These are phyloP conservation scores for Lactarius quietus DNA, from an alignment of 768 basidiomycete species.

Conservation along the genomic window DNA sequence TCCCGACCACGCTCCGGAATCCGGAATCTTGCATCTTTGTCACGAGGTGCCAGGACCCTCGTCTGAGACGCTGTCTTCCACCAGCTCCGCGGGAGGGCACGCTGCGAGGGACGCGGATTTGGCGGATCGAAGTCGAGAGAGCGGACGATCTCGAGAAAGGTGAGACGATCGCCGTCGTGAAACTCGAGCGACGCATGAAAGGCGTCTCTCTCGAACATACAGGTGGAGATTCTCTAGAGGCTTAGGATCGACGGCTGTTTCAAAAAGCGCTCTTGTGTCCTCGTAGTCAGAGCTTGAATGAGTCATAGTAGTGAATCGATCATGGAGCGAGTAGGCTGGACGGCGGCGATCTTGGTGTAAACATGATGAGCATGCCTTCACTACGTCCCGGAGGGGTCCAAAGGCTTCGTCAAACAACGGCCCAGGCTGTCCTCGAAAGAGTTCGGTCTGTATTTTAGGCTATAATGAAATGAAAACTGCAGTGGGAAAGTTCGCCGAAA, in stretches of 20 bases:
- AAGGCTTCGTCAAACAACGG: background rate
- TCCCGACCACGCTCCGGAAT: no score
- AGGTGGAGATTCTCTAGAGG: background rate
- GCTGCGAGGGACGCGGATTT: constrained; percentile 3
- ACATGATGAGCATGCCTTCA: no score
- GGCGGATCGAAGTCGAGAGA: background rate
- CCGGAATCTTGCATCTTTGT: no score
- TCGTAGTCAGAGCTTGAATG: constrained; percentile 10
- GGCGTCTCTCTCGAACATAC: background rate
- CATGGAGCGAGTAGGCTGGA: background rate
- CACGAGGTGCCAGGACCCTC: no score
- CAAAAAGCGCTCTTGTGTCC: constrained; percentile 1
- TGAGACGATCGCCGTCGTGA: background rate
- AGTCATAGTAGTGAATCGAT: background rate
- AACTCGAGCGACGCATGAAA: background rate
- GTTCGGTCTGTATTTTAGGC: no score
- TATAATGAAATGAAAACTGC: background rate
- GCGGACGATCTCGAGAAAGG: background rate
- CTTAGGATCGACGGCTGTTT: background rate
- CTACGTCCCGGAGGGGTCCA: background rate
- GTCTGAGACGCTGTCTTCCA: constrained; percentile 1
- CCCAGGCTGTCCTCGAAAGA: background rate
- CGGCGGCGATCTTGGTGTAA: background rate
- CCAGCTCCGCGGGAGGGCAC: background rate
- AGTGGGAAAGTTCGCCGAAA: background rate